Conservation (phyloP, 768 basidiomycete species). For the Neoboletus brunneissimus region DNA sequence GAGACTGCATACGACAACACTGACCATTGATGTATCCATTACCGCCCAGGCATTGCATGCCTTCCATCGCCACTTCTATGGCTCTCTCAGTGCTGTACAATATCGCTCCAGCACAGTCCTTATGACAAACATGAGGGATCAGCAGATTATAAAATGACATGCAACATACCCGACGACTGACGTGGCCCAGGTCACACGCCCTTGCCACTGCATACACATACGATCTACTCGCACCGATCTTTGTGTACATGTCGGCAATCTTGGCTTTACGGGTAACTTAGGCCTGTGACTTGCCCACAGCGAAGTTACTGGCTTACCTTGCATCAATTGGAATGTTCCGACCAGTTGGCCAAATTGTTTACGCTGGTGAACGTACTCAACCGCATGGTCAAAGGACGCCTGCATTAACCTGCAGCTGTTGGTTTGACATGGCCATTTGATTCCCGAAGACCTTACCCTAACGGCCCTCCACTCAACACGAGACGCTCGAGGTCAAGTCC, state of each 20-base stretch:
- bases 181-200: slow-evolving; percentile 77
- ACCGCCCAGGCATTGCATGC: slow-evolving; percentile 91
- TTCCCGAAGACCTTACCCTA: slow-evolving; percentile 54
- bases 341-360: slow-evolving; percentile 88
- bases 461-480: slow-evolving; percentile 87
- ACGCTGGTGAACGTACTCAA: slow-evolving; percentile 90
- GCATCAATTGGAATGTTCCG: slow-evolving; percentile 94
- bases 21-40: slow-evolving; percentile 94
- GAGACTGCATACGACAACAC: slow-evolving; percentile 13
- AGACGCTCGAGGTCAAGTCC: slow-evolving; percentile 90
- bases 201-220: slow-evolving; percentile 93
- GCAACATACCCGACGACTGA: slow-evolving; percentile 69
- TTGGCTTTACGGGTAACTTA: slow-evolving; percentile 48
- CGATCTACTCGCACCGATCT: slow-evolving; percentile 79
- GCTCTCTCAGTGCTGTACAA: slow-evolving; percentile 91
- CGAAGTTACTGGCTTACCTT: slow-evolving; percentile 51
- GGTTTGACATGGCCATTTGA: slow-evolving; percentile 1
- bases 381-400: slow-evolving; percentile 83
- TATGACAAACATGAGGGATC: slow-evolving; percentile 12
- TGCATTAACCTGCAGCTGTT: slow-evolving; percentile 71
- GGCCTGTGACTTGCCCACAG: neutral
- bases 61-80: slow-evolving; percentile 86
- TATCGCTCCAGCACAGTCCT: slow-evolving; percentile 97
- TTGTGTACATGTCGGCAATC: slow-evolving; percentile 94
- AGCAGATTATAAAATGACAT: neutral